Evolutionary conservation across 768 basidiomycete species (phyloP).

Genomic region (Termitomyces bulborhizus): DNA sequence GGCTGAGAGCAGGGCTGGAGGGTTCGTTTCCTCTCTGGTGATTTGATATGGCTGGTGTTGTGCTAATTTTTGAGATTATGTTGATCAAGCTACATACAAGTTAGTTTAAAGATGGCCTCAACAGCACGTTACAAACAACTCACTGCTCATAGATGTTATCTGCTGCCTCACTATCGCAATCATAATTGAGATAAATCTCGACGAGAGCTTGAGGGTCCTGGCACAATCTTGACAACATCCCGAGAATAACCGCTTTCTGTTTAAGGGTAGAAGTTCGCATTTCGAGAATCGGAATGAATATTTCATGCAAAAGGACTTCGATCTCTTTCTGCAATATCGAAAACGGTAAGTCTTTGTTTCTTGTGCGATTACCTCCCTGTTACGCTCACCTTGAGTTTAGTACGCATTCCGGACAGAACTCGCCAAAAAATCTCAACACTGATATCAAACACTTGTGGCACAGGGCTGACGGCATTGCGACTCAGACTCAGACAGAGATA

Average conservation of each 20-base stretch:
- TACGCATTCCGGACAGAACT: conserved; percentile 88
- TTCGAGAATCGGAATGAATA: conserved; percentile 96
- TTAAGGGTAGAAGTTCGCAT: conserved; percentile 95
- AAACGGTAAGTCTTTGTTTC: background rate
- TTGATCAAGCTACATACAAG: conserved; percentile 49
- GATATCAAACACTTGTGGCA: conserved; percentile 95
- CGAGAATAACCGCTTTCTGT: conserved; percentile 90
- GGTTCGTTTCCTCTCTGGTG: conserved; percentile 52
- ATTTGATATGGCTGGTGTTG: conserved; percentile 40
- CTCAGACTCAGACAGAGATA: conserved; percentile 91
- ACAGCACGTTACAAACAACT: conserved; percentile 20
- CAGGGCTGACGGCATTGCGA: conserved; percentile 91
- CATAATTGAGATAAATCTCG: conserved; percentile 98
- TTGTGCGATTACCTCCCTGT: background rate
- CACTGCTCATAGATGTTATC: conserved; percentile 98
- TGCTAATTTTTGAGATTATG: conserved; percentile 89
- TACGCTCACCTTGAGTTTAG: conserved; percentile 83
- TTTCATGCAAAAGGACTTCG: conserved; percentile 96
- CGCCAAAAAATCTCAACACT: conserved; percentile 99
- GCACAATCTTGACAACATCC: conserved; percentile 81
- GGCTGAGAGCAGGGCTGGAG: conserved; percentile 52
- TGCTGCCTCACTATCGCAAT: conserved; percentile 90
- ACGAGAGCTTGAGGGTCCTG: conserved; percentile 97
- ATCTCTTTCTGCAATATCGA: conserved; percentile 81
- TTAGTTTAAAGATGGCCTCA: conserved; percentile 2